phyloP scores from a whole-genome alignment of 1,139 yeast genomes.

The Suhomyces kunorum region DNA sequence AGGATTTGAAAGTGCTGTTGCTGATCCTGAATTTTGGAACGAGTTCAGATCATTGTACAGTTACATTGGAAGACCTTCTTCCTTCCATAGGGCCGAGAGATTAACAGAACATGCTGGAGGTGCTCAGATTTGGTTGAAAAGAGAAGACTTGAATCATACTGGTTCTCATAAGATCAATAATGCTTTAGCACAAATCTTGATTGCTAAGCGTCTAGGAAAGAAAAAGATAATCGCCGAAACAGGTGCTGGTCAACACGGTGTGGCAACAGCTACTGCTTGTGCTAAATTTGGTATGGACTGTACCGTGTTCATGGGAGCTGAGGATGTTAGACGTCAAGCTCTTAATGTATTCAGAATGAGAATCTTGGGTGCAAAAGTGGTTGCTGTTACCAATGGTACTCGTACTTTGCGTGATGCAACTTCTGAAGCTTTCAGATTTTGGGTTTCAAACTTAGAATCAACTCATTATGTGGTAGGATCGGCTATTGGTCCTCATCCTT shows the following conservation, averaged over 20 bases:
- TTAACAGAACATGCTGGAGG: conserved; percentile 91
- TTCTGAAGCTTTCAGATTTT: conserved; percentile 90
- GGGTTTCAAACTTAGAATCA: conserved; percentile 85
- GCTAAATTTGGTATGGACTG: conserved; percentile 96
- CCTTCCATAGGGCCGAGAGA: conserved; percentile 87
- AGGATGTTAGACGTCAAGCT: conserved; percentile 98
- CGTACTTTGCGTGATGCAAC: conserved; percentile 96
- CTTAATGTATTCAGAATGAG: conserved; percentile 96
- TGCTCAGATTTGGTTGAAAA: conserved; percentile 95
- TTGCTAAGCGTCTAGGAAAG: conserved; percentile 92
- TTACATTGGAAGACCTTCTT: conserved; percentile 95
- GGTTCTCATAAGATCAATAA: conserved; percentile 98
- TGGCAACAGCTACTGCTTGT: conserved; percentile 98
- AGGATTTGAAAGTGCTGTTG: conserved; percentile 83
- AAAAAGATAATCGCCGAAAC: conserved; percentile 93
- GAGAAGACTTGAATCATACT: conserved; percentile 97
- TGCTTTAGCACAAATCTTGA: conserved; percentile 89
- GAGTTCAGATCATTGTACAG: conserved; percentile 79
- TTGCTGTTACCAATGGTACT: conserved; percentile 93
- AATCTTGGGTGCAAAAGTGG: conserved; percentile 91
- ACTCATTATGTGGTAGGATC: conserved; percentile 97
- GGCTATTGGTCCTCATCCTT: conserved; percentile 99
- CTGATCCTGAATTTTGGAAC: conserved; percentile 90
- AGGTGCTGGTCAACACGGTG: conserved; percentile 99
- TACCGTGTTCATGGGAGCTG: conserved; percentile 99